A percentile compares a stretch with the other conserved stretches of the same genome.
phyloP scores from a whole-genome alignment of 352 stramenopile genomes.

The Pythium grandisporangium region DNA sequence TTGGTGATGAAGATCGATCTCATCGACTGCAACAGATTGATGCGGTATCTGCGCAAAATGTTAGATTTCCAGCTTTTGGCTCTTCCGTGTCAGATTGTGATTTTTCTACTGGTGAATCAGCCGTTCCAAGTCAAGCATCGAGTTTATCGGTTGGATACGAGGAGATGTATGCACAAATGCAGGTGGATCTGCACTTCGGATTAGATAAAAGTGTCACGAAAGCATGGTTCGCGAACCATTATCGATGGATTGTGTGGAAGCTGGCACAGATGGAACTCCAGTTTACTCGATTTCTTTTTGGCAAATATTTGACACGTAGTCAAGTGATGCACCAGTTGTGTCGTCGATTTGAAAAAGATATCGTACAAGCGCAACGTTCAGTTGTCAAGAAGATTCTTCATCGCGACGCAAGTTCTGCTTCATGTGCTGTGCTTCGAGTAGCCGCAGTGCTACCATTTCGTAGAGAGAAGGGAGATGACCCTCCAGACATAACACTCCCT shows the following conservation, averaged over 20 bases:
- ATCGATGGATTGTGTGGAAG: constrained; percentile 67
- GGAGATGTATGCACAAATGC: constrained; percentile 32
- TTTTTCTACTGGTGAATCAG: too few species aligned
- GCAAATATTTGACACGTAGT: constrained; percentile 45
- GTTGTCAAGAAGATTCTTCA: constrained; percentile 64
- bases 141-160: not conserved
- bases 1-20: not conserved
- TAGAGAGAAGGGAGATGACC: constrained; percentile 9
- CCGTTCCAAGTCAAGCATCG: too few species aligned
- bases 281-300: constrained; percentile 35
- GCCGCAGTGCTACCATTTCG: constrained; percentile 37
- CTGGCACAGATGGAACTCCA: constrained; percentile 40
- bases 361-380: constrained; percentile 36
- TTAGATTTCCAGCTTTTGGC: too few species aligned
- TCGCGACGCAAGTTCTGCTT: constrained; percentile 49
- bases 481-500: constrained; percentile 28
- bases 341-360: constrained; percentile 39
- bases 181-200: constrained; percentile 14
- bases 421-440: constrained; percentile 58
- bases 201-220: constrained; percentile 23
- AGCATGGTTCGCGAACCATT: constrained; percentile 68
- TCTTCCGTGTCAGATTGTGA: too few species aligned
- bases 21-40: constrained; percentile 1
- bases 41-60: not conserved
- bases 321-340: constrained; percentile 50